Conservation (phyloP, 1,139 yeast species). For the Suhomyces bokatorum region DNA sequence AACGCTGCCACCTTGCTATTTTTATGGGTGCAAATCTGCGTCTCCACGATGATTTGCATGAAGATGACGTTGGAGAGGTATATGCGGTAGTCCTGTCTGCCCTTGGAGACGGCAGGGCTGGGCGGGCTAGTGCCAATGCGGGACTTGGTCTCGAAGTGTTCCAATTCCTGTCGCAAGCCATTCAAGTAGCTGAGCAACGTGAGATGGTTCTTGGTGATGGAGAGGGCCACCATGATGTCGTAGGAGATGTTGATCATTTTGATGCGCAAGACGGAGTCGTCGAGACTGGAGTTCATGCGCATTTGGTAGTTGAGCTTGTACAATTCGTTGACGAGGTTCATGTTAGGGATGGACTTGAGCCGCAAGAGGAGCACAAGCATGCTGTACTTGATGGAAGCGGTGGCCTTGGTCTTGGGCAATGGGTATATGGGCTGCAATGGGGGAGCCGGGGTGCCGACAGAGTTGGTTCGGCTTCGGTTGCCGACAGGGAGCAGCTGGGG, state of each 20-base stretch:
- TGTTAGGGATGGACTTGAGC: conserved; percentile 40
- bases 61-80: conserved; percentile 25
- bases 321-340: conserved; percentile 39
- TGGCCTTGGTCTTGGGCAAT: conserved; percentile 36
- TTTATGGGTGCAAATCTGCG: conserved; percentile 2
- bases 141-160: not conserved
- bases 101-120: not conserved
- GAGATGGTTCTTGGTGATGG: conserved; percentile 32
- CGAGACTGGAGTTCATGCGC: conserved; percentile 22
- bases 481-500: conserved; percentile 8
- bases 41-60: conserved; percentile 21
- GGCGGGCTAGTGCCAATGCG: not conserved
- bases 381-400: conserved; percentile 24
- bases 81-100: conserved; percentile 7
- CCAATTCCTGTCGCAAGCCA: conserved; percentile 23
- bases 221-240: conserved; percentile 33
- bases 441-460: not conserved
- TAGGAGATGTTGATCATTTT: conserved; percentile 35
- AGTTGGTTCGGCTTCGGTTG: conserved; percentile 4
- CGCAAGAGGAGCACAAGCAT: conserved; percentile 34
- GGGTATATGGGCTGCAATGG: conserved; percentile 31
- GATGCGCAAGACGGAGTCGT: conserved; percentile 12
- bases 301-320: conserved; percentile 44
- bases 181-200: conserved; percentile 31
- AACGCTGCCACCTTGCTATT: not conserved